Evolutionary conservation across 192 early-diverging fungal species (phyloP).

Genomic region (Backusella macrospora): DNA sequence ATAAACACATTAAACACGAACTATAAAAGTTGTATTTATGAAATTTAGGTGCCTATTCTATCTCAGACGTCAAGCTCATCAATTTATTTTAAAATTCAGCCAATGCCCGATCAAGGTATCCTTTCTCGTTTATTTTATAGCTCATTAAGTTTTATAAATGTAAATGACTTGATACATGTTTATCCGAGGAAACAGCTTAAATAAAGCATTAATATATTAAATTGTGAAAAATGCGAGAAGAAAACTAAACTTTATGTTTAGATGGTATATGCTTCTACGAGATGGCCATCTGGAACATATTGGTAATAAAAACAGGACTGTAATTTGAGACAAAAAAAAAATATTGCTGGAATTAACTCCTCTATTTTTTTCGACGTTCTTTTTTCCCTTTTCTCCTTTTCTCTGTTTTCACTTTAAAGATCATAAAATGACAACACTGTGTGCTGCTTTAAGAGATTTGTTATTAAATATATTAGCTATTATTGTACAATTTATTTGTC

Average conservation of each 20-base stretch:
- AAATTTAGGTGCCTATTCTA: background rate
- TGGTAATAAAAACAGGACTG: background rate
- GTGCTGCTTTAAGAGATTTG: slow-evolving; percentile 17
- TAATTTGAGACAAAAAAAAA: slow-evolving; percentile 7
- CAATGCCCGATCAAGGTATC: background rate
- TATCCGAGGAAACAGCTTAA: background rate
- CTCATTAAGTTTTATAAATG: background rate
- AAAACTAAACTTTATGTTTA: background rate
- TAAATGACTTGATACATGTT: background rate
- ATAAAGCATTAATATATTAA: background rate
- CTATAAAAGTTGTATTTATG: background rate
- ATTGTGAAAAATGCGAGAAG: background rate
- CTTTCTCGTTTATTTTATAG: background rate
- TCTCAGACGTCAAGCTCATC: background rate
- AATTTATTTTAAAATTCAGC: background rate
- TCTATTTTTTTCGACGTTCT: background rate
- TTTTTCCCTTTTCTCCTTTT: background rate
- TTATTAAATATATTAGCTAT: background rate
- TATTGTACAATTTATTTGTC: background rate
- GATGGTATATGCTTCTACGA: too few species aligned
- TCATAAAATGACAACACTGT: background rate
- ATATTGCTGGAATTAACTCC: background rate
- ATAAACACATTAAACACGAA: background rate
- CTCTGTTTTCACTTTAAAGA: background rate
- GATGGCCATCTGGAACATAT: too few species aligned